Conservation (phyloP, 176 grass and related monocot genomes). For the Zea mays region Zm-B73-REFERENCE-NAM-5.0 NC_050104.1:90594501-90595000, state of each 20-base stretch:
- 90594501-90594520: slow-evolving; percentile 84
- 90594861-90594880: not conserved
- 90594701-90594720: slow-evolving; percentile 31
- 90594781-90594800: slow-evolving; percentile 22
- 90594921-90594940: slow-evolving; percentile 17
- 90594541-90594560: slow-evolving; percentile 51
- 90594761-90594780: slow-evolving; percentile 33
- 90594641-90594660: slow-evolving; percentile 41
- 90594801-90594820: not conserved
- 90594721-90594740: slow-evolving; percentile 20
- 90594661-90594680: slow-evolving; percentile 42
- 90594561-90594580: slow-evolving; percentile 26
- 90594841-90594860: not conserved
- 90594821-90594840: slow-evolving; percentile 10
- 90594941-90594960: not conserved
- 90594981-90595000: slow-evolving; percentile 25
- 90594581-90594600: slow-evolving; percentile 31
- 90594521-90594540: slow-evolving; percentile 63
- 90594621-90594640: slow-evolving; percentile 31
- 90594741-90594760: not conserved
- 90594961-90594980: slow-evolving; percentile 5
- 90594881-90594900: slow-evolving; percentile 31
- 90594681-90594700: slow-evolving; percentile 39
- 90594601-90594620: slow-evolving; percentile 43
- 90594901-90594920: not conserved